phyloP scores from a whole-genome alignment of 2,329 filamentous ascomycete genomes.

The Lasiodiplodia theobromae region DNA sequence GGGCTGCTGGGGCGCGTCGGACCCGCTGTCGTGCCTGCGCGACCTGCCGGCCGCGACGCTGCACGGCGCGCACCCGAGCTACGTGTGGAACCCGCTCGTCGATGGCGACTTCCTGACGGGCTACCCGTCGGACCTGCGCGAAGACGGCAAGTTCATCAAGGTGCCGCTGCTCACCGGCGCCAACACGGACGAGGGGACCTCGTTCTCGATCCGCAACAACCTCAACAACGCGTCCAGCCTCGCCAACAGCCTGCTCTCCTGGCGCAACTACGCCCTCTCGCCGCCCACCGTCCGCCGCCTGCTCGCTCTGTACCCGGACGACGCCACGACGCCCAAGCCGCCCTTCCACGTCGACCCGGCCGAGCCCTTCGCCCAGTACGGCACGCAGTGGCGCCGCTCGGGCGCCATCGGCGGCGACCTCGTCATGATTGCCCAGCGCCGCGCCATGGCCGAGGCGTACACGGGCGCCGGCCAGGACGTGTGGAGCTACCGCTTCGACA shows the following conservation, averaged over 20 bases:
- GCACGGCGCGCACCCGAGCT: constrained; percentile 36
- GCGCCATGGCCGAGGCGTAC: constrained; percentile 57
- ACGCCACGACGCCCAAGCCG: constrained; percentile 30
- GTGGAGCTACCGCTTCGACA: constrained; percentile 66
- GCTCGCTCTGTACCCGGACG: constrained; percentile 41
- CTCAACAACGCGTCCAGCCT: constrained; percentile 64
- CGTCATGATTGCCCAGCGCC: constrained; percentile 60
- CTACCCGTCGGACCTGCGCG: constrained; percentile 36
- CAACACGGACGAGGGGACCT: constrained; percentile 70
- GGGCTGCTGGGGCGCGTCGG: constrained; percentile 8
- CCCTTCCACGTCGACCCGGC: constrained; percentile 15
- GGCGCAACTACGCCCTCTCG: constrained; percentile 40
- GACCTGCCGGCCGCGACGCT: constrained; percentile 39
- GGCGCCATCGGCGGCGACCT: constrained; percentile 58
- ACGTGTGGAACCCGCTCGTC: constrained; percentile 35
- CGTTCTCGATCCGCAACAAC: constrained; percentile 58
- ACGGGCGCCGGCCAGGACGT: constrained; percentile 52
- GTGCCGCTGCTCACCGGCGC: constrained; percentile 69
- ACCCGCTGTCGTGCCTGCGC: constrained; percentile 46
- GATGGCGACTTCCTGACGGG: constrained; percentile 39
- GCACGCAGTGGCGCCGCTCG: constrained; percentile 57
- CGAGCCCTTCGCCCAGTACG: constrained; percentile 25
- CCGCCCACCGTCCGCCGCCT: constrained; percentile 44
- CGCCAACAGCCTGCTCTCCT: constrained; percentile 47
- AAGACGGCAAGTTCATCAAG: constrained; percentile 64